Evolutionary conservation across 768 basidiomycete species (phyloP).

Genomic region (Dioszegia crocea): DNA sequence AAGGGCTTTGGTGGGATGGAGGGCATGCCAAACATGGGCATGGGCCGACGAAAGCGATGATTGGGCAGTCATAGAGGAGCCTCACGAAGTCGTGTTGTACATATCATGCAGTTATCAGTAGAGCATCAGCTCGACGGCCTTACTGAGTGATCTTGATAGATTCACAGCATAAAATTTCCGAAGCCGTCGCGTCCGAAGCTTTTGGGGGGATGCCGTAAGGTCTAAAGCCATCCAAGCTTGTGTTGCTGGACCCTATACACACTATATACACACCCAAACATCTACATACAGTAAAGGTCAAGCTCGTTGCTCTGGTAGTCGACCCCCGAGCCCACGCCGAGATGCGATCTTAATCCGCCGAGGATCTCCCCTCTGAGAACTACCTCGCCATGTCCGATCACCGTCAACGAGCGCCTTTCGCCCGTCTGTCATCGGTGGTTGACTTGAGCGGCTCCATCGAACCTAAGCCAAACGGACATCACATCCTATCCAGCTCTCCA

Average conservation of each 20-base stretch:
- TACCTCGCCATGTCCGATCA: slow-evolving; percentile 24
- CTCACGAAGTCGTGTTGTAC: neutral
- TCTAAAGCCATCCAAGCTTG: neutral
- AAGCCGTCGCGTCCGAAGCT: neutral
- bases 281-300: neutral
- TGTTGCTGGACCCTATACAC: neutral
- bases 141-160: no score
- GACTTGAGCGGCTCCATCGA: slow-evolving; percentile 18
- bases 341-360: neutral
- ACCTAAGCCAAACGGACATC: neutral
- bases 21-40: neutral
- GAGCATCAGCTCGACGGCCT: no score
- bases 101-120: neutral
- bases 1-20: neutral
- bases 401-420: slow-evolving; percentile 39
- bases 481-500: neutral
- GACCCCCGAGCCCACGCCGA: neutral
- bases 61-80: no score
- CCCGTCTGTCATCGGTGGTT: slow-evolving; percentile 34
- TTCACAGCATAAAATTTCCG: neutral
- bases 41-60: neutral
- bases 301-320: neutral
- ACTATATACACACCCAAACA: neutral
- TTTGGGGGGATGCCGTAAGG: slow-evolving; percentile 4
- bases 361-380: neutral